phyloP scores from a whole-genome alignment of 2,329 filamentous ascomycete genomes.

The Fusarium secorum region DNA sequence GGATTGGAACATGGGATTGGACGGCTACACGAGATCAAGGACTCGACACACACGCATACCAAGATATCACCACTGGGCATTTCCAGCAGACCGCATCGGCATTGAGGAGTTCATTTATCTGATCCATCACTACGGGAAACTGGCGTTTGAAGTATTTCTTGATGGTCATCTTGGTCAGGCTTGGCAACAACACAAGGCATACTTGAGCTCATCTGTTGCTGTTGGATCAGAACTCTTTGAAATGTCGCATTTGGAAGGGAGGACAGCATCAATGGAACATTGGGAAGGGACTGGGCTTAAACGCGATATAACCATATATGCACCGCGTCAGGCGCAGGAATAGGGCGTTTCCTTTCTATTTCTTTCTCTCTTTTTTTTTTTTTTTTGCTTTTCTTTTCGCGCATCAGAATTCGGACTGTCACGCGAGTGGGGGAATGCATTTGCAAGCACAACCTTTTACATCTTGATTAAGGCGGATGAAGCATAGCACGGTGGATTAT shows the following conservation, averaged over 20 bases:
- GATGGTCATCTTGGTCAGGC: not conserved
- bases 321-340: not conserved
- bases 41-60: slow-evolving; percentile 35
- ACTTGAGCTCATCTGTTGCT: not conserved
- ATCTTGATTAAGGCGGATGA: not conserved
- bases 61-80: slow-evolving; percentile 25
- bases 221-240: not conserved
- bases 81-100: slow-evolving; percentile 19
- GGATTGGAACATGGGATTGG: slow-evolving; percentile 32
- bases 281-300: slow-evolving; percentile 1
- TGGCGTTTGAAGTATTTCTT: slow-evolving; percentile 27
- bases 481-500: not conserved
- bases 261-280: slow-evolving; percentile 15
- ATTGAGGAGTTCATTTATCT: slow-evolving; percentile 27
- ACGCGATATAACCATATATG: slow-evolving; percentile 7
- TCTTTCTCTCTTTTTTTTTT: not conserved
- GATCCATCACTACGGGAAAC: slow-evolving; percentile 17
- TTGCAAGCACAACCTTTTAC: not conserved
- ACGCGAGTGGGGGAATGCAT: not conserved
- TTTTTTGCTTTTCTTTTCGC: not conserved
- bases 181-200: not conserved
- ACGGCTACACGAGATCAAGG: slow-evolving; percentile 37
- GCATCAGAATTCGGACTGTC: not conserved
- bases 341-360: slow-evolving; percentile 13
- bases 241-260: slow-evolving; percentile 3